phyloP scores from a whole-genome alignment of 2,329 filamentous ascomycete genomes.

The Coleophoma cylindrospora region DNA sequence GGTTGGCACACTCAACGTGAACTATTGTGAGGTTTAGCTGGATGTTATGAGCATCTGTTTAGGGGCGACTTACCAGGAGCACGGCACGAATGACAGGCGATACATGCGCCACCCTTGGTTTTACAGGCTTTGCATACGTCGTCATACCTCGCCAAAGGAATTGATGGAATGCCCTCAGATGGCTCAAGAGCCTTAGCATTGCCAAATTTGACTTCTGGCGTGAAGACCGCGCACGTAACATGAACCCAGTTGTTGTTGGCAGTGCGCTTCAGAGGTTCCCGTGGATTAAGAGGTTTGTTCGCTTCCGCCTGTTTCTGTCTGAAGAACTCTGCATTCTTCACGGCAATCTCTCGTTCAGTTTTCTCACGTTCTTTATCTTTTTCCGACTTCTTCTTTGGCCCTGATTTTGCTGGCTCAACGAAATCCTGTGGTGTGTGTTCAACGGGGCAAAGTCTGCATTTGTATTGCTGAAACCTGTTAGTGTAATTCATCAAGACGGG shows the following conservation, averaged over 20 bases:
- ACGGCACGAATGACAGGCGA: conserved; percentile 74
- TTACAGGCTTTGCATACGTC: conserved; percentile 84
- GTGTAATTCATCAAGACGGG: conserved; percentile 16
- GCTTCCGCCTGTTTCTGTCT: conserved; percentile 76
- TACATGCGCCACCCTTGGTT: conserved; percentile 68
- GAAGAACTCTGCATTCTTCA: conserved; percentile 76
- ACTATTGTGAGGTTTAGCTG: conserved; percentile 29
- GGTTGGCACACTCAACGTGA: conserved; percentile 87
- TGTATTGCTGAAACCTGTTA: conserved; percentile 60
- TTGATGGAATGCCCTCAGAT: conserved; percentile 84
- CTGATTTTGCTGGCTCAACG: conserved; percentile 73
- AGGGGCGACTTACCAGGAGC: conserved; percentile 29
- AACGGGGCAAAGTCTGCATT: conserved; percentile 87
- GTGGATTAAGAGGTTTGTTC: conserved; percentile 76
- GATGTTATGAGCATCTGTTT: background rate
- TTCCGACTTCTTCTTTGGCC: conserved; percentile 85
- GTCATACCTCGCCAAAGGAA: conserved; percentile 67
- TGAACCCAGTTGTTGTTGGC: conserved; percentile 98
- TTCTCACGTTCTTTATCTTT: conserved; percentile 87
- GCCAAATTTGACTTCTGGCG: conserved; percentile 87
- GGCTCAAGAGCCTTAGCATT: conserved; percentile 77
- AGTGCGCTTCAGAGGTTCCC: conserved; percentile 89
- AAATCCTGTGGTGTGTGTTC: conserved; percentile 78
- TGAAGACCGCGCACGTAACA: conserved; percentile 88
- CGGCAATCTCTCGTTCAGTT: conserved; percentile 76